Conservation (phyloP, 305 asterid genomes). For the Solanum hybrid region DNA sequence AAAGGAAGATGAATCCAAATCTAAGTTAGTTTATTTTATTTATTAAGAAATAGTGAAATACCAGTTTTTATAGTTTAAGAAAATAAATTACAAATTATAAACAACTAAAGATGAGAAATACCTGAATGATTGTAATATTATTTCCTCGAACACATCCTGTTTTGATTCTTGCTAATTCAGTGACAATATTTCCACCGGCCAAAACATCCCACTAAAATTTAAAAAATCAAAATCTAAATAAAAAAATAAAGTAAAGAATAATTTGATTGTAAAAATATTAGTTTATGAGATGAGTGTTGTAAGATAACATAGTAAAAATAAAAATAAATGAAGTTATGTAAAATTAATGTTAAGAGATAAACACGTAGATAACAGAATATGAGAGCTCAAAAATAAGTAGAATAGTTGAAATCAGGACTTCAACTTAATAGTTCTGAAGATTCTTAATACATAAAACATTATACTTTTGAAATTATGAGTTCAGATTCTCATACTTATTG, state of each 20-base stretch:
- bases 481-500: neutral
- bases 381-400: neutral
- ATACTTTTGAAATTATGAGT: neutral
- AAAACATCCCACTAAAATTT: neutral
- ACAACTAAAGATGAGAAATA: neutral
- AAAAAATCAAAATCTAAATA: neutral
- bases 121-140: neutral
- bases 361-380: neutral
- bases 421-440: neutral
- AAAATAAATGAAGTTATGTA: neutral
- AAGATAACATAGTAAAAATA: neutral
- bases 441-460: neutral
- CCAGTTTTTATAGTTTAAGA: neutral
- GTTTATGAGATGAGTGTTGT: neutral
- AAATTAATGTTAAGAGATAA: neutral
- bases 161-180: slow-evolving; percentile 12
- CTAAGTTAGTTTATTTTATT: neutral
- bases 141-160: too few relatives aligned
- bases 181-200: neutral
- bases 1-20: neutral
- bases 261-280: neutral
- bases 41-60: neutral
- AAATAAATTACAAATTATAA: neutral
- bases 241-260: neutral
- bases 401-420: neutral